Percentiles rank a stretch among this genome's conserved stretches.
These are phyloP conservation scores for Solanum chmielewskii DNA, from an alignment of 257 asterid genomes.

Conservation along the genomic window DNA sequence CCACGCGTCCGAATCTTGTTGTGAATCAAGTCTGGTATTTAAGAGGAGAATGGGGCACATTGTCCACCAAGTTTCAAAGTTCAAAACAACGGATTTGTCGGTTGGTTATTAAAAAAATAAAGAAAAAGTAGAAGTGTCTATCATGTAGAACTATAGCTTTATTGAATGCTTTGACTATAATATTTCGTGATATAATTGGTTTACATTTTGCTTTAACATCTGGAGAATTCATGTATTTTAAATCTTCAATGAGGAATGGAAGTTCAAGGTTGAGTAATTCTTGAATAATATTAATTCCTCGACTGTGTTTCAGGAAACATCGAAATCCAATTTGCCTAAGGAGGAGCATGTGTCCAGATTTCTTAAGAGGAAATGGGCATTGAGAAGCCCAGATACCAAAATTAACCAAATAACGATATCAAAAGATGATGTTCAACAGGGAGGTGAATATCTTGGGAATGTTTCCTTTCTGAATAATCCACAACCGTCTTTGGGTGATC, in stretches of 20 bases:
- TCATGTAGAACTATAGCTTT: neutral
- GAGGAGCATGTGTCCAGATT: constrained; percentile 33
- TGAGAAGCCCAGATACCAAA: constrained; percentile 59
- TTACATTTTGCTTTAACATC: neutral
- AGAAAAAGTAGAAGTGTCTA: neutral
- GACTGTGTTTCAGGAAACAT: constrained; percentile 18
- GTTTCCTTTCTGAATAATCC: constrained; percentile 24
- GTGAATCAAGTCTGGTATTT: neutral
- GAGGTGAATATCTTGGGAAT: constrained; percentile 10
- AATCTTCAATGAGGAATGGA: neutral
- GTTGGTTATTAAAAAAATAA: neutral
- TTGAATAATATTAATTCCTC: neutral
- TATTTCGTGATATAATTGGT: neutral
- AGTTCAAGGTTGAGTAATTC: neutral
- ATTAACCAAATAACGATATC: constrained; percentile 46
- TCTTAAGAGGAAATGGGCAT: constrained; percentile 61
- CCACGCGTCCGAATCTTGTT: neutral
- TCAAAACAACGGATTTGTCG: neutral
- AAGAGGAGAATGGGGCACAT: neutral
- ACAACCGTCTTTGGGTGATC: constrained; percentile 40
- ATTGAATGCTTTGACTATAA: neutral
- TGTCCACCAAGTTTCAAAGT: neutral
- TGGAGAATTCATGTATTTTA: neutral
- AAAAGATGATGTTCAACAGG: constrained; percentile 2
- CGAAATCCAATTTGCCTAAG: constrained; percentile 16